These are phyloP conservation scores for Fraxinus dipetala DNA, from an alignment of 305 asterid species.

Conservation along the genomic window DNA sequence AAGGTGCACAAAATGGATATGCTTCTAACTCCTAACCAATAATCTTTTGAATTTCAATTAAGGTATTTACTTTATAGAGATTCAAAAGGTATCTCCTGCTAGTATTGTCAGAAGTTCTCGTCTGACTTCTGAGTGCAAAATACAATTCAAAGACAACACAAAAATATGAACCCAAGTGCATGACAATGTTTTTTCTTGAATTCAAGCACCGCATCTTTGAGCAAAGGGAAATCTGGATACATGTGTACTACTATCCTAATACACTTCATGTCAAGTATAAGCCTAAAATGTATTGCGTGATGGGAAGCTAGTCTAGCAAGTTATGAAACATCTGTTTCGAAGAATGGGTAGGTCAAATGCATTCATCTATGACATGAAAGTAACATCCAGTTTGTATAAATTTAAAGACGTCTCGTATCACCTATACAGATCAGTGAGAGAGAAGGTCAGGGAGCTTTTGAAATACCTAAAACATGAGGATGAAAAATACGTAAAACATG, in stretches of 20 bases:
- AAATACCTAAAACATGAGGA: background rate
- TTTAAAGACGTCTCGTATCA: background rate
- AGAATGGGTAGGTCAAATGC: background rate
- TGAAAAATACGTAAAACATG: background rate
- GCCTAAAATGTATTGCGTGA: background rate
- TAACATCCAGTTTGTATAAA: background rate
- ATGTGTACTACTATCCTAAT: background rate
- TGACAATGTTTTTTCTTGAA: background rate
- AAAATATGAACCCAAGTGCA: background rate
- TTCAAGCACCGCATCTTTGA: background rate
- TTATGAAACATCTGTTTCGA: background rate
- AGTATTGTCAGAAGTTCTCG: background rate
- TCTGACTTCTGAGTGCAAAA: background rate
- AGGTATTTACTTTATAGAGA: slow-evolving; percentile 7
- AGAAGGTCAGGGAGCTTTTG: background rate
- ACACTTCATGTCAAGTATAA: background rate
- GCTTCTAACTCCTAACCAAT: background rate
- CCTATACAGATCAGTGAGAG: background rate
- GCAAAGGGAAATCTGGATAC: background rate
- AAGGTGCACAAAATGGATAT: background rate
- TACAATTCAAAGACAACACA: background rate
- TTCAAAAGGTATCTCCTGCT: background rate
- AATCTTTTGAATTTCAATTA: background rate
- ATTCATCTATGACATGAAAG: background rate
- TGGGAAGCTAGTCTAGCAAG: background rate